Base-by-base conservation (phyloP, 1,139 yeast genomes). In the Lodderomyces metapsilosis region DNA sequence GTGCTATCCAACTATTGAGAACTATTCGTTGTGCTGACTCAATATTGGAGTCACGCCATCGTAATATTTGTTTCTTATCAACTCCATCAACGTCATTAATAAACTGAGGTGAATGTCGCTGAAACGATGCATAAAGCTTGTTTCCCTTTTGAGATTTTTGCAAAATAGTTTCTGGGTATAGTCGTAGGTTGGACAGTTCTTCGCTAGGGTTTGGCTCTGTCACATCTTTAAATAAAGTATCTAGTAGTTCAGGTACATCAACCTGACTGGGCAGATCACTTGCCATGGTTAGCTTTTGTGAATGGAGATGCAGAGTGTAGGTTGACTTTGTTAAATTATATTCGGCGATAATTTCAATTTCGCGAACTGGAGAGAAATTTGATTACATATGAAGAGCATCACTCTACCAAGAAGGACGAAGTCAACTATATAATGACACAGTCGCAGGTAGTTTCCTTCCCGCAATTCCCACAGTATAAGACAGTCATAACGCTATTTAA, bases 101-200 rank as follows among this genome's bases (percentile, higher is more conserved):
- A 48, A 70, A 70, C 50, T 69, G 76, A 35, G 62, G 57, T 16
- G 54, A 57, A 47, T 62, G 59, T 17, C 72, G 53, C 50, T 71
- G 77, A 42, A 66, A 62, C 12, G 67, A 57, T 2, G 53, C 48
- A 42, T 65, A 67, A 48, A 55, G 60, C 45, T 57, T 59, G 49
- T 62, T 64, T 9, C 65, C 74, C 13, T 63, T 54, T 4, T 47
- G 50, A 2, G 68, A 45, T 17, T 52, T 50, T 42, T 71, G 76
- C 8, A 71, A 58, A 5, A 72, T 47, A 13, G 44, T 43, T 44
- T 72, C 78, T 4, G 75, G 70, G 48, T 71, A 68, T 10, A 44
- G 44, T 7, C 21, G 13, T 8, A 47, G 37, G 32, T 36, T 27
- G 10, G 31, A 28, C 12, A 24, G 40, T 13, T 6, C 9, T 16